Conservation (phyloP, 805 yeast species). For the Starmerella floris region DNA sequence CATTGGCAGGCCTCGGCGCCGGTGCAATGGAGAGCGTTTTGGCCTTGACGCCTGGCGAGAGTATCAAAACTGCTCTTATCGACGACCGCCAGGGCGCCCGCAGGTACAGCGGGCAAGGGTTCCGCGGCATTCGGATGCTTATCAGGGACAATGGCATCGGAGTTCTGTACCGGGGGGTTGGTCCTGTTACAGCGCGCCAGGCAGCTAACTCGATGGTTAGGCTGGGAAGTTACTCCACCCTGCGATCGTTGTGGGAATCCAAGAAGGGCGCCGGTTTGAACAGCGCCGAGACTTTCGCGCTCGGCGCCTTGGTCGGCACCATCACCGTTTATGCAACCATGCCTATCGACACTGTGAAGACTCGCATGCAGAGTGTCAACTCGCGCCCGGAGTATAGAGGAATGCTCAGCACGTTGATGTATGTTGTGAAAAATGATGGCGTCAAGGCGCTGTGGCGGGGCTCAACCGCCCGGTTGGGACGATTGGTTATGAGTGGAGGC, state of each 20-base stretch:
- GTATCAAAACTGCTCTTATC: slow-evolving; percentile 87
- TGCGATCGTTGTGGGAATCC: slow-evolving; percentile 37
- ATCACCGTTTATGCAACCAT: slow-evolving; percentile 82
- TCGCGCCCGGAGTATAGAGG: slow-evolving; percentile 57
- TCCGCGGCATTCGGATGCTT: slow-evolving; percentile 51
- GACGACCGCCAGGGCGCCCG: slow-evolving; percentile 71
- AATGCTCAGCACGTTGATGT: slow-evolving; percentile 69
- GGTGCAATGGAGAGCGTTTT: slow-evolving; percentile 82
- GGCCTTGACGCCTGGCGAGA: slow-evolving; percentile 95
- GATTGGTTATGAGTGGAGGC: slow-evolving; percentile 88
- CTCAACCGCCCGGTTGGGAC: slow-evolving; percentile 90
- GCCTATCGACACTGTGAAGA: slow-evolving; percentile 92
- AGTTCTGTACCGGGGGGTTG: slow-evolving; percentile 77
- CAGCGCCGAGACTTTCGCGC: slow-evolving; percentile 65
- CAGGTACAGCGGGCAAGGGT: slow-evolving; percentile 45
- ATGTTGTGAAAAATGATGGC: slow-evolving; percentile 77
- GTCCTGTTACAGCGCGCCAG: slow-evolving; percentile 90
- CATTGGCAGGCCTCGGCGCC: slow-evolving; percentile 94
- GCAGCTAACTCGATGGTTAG: slow-evolving; percentile 94
- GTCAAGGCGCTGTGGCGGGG: slow-evolving; percentile 91
- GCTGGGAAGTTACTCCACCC: slow-evolving; percentile 80
- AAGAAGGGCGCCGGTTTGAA: slow-evolving; percentile 45
- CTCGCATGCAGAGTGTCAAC: slow-evolving; percentile 90
- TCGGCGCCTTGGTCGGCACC: slow-evolving; percentile 81
- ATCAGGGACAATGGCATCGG: slow-evolving; percentile 64